Conservation (phyloP, 306 rosid species). For the Vicia sativa region DNA sequence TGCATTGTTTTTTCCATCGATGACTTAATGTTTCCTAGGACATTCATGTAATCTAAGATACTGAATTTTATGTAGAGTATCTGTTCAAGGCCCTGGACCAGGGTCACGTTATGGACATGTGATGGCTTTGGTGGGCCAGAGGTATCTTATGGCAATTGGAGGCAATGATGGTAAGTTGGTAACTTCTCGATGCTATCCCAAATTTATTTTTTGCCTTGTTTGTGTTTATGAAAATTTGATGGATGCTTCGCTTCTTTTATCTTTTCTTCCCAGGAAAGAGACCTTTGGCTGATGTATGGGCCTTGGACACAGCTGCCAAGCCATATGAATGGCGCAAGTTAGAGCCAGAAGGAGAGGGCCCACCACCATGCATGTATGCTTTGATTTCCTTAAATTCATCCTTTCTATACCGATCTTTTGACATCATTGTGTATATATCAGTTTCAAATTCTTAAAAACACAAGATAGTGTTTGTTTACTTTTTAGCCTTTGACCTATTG, state of each 20-base stretch:
- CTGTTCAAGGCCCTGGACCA: slow-evolving; percentile 99
- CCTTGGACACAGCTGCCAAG: slow-evolving; percentile 97
- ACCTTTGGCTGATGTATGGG: slow-evolving; percentile 99
- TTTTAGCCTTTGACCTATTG: slow-evolving; percentile 20
- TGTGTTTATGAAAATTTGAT: slow-evolving; percentile 27
- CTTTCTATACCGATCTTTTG: slow-evolving; percentile 33
- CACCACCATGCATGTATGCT: slow-evolving; percentile 98
- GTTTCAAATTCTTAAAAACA: slow-evolving; percentile 23
- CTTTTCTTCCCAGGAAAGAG: slow-evolving; percentile 79
- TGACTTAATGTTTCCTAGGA: slow-evolving; percentile 12
- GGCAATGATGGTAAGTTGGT: slow-evolving; percentile 88
- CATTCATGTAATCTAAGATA: slow-evolving; percentile 40
- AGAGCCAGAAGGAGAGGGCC: slow-evolving; percentile 99
- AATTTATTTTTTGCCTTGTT: slow-evolving; percentile 17
- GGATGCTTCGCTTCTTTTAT: slow-evolving; percentile 30
- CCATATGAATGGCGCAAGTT: slow-evolving; percentile 99
- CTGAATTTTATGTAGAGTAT: slow-evolving; percentile 73
- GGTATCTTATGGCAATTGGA: slow-evolving; percentile 99
- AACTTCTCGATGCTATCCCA: slow-evolving; percentile 15
- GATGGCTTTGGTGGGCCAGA: slow-evolving; percentile 99
- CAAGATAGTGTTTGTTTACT: slow-evolving; percentile 13
- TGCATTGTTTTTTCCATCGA: slow-evolving; percentile 6
- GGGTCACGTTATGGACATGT: slow-evolving; percentile 99
- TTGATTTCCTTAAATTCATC: slow-evolving; percentile 37
- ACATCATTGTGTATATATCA: slow-evolving; percentile 3